These are phyloP conservation scores for Candida morakotiae DNA, from an alignment of 805 yeast species.

Conservation along the genomic window DNA sequence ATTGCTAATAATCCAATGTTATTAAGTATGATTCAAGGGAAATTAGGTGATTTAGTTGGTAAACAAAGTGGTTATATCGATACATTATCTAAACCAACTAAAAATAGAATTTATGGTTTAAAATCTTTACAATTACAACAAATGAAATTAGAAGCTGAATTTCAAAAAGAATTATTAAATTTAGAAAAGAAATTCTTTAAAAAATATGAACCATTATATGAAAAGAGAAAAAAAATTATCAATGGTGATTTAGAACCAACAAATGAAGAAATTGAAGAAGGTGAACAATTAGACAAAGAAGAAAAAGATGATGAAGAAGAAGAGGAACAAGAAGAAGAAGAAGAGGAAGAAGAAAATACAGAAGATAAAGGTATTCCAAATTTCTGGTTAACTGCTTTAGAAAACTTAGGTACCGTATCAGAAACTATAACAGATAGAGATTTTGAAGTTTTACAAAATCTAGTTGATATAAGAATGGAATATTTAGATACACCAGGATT, in stretches of 20 bases:
- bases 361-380: conserved; percentile 76
- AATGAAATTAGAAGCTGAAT: conserved; percentile 81
- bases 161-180: conserved; percentile 82
- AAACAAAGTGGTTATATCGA: conserved; percentile 83
- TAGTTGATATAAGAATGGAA: conserved; percentile 70
- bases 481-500: conserved; percentile 87
- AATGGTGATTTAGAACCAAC: conserved; percentile 75
- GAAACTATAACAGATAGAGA: conserved; percentile 89
- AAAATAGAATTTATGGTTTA: conserved; percentile 74
- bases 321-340: conserved; percentile 37
- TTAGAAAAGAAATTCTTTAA: conserved; percentile 76
- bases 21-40: conserved; percentile 84
- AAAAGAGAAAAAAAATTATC: conserved; percentile 67
- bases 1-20: conserved; percentile 78
- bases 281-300: conserved; percentile 64
- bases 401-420: conserved; percentile 74
- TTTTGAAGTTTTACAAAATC: conserved; percentile 68
- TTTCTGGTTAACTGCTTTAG: conserved; percentile 95
- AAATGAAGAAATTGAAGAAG: conserved; percentile 70
- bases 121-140: conserved; percentile 78
- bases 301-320: conserved; percentile 42
- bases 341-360: conserved; percentile 34
- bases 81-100: conserved; percentile 65
- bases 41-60: conserved; percentile 80
- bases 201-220: conserved; percentile 73